These are phyloP conservation scores for Fraxinus dipetala DNA, from an alignment of 305 asterid species.

Conservation along the genomic window DNA sequence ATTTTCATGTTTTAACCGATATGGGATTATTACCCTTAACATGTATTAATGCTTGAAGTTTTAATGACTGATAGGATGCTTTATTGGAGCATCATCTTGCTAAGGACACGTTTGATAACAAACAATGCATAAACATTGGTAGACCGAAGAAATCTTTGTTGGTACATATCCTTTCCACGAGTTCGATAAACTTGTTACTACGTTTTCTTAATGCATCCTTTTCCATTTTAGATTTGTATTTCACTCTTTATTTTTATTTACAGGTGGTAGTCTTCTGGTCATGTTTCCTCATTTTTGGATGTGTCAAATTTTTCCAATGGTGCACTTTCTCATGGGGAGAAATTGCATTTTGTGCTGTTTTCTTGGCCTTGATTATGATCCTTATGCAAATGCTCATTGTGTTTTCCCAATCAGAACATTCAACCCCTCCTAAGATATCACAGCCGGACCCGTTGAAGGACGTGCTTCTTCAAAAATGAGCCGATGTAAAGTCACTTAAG, in stretches of 20 bases:
- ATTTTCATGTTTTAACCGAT: neutral
- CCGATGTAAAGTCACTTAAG: neutral
- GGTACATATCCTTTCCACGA: conserved; percentile 35
- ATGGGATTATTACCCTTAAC: neutral
- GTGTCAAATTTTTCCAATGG: conserved; percentile 41
- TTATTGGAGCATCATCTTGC: conserved; percentile 67
- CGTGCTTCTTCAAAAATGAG: conserved; percentile 45
- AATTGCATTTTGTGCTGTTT: conserved; percentile 44
- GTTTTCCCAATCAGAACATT: conserved; percentile 60
- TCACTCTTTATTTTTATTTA: conserved; percentile 1
- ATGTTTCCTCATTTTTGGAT: conserved; percentile 40
- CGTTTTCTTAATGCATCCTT: neutral
- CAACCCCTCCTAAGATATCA: conserved; percentile 39
- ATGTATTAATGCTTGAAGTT: neutral
- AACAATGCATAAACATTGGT: conserved; percentile 43
- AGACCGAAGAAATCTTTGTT: conserved; percentile 61
- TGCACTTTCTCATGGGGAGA: conserved; percentile 68
- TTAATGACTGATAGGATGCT: conserved; percentile 48
- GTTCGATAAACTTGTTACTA: neutral
- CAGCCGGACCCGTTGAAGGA: conserved; percentile 43
- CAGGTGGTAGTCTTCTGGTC: conserved; percentile 74
- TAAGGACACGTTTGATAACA: conserved; percentile 53
- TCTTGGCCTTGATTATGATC: conserved; percentile 51
- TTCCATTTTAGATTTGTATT: neutral
- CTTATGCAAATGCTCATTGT: conserved; percentile 71